Evolutionary conservation across 176 grass and related monocot genomes (phyloP), one percentile per base, ranked within the genome.

Genomic region (Otatea glauca): DNA sequence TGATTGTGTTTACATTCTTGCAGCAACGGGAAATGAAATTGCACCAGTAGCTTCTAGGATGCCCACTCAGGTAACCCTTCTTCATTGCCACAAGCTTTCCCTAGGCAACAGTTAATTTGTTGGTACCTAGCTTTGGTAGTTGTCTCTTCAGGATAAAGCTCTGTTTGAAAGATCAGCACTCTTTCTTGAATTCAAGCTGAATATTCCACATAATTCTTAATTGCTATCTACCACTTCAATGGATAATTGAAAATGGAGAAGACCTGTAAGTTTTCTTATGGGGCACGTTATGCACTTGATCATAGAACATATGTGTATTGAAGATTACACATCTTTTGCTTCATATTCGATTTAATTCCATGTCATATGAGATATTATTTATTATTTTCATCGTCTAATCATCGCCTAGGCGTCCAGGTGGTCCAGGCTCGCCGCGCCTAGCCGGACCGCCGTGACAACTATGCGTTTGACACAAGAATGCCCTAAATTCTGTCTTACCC

Each of bases 11-110:
- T 66, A 65, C 56, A 64, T 78, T 81, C 73, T 51, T 96, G 54
- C 83, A 99, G 97, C 90, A 86, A 99, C 96, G 93, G 97, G 97
- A 86, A 99, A 99, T 79, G 93, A 96, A 95, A 81, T 62, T 83
- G 80, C 83, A 82, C 82, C 79, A 83, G 80, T 89, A 49, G 35
- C 88, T 92, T 83, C 96, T 37, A 94, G 91, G 56, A 63, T 83
- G 53, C 51, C 79, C 42, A 86, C 77, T 7, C 90, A 94, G 88
- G 92, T 94, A 73, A 68, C 7, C 23, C 41, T 86, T 86, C 72
- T 66, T 18, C 17, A 64, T 43, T 41, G 18, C 21, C 24, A 60
- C 18, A 76, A 76, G 62, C 50, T 83, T 83, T 82, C 59, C 49
- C 0, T 79, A 23, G 16, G 11, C 24, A 79, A 59, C 11, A 66